Evolutionary conservation across 2,329 filamentous ascomycete genomes (phyloP), one percentile per base, ranked within the genome.

Genomic region (Colletotrichum aenigma): DNA sequence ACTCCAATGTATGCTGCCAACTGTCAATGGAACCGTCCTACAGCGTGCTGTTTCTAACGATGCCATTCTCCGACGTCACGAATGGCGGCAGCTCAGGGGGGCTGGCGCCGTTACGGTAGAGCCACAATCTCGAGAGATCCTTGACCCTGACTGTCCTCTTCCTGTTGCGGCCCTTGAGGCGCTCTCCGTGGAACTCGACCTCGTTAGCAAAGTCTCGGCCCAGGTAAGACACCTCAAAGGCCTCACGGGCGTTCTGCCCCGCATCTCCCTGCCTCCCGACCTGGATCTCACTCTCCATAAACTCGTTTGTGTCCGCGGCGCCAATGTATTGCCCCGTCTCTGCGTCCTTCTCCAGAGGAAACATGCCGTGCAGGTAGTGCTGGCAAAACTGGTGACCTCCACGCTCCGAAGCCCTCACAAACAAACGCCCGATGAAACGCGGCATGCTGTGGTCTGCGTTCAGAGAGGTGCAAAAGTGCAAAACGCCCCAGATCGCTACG

Each of bases 401-500:
- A 16, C 90, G 88, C 6, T 88, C 87, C 48, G 77, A 78, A 6
- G 77, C 77, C 16, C 75, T 38, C 6, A 76, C 75, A 80, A 94
- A 94, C 18, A 93, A 87, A n/a, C 89, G 86, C 15, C 91, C 91
- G 55, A 93, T 87, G 81, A 93, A 93, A 65, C 92, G 89, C 66
- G 92, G 91, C 76, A 93, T 88, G 60, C 87, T 83, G 26, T 82
- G 84, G 1, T 82, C 82, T 32, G 78, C 84, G 60, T 75, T 55
- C 32, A 70, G 56, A 24, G 77, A 78, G 10, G 77, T 78, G 30
- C 75, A 77, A 38, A 94, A 95, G 81, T 94, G 90, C 48, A 96
- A 86, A 8, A 96, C 91, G 3, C 95, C 95, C 89, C 93, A 95
- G 16, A 92, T 86, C 4, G 94, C 90, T 3, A 96, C 94, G 78